Evolutionary conservation across 2,329 filamentous ascomycete species (phyloP).

Genomic region (Neonectria neomacrospora): DNA sequence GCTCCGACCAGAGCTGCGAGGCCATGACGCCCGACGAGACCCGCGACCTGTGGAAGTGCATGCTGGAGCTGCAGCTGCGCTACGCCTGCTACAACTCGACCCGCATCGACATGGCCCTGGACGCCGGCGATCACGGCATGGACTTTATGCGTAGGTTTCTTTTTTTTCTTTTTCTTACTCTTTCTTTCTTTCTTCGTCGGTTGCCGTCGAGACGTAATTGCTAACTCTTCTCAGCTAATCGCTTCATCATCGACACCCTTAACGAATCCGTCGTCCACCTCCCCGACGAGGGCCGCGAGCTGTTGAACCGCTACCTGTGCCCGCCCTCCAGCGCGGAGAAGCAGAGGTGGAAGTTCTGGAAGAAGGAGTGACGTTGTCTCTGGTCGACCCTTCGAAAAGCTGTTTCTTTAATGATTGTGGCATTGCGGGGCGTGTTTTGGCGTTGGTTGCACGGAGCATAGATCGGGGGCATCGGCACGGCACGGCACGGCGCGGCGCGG

Average conservation of each 20-base stretch:
- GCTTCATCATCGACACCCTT: slow-evolving; percentile 55
- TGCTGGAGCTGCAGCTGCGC: slow-evolving; percentile 59
- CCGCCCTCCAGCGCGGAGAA: slow-evolving; percentile 31
- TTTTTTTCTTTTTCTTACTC: too few relatives aligned
- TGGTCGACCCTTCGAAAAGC: not conserved
- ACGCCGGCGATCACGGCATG: slow-evolving; percentile 53
- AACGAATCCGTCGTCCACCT: slow-evolving; percentile 53
- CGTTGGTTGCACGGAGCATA: slow-evolving; percentile 12
- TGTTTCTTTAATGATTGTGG: not conserved
- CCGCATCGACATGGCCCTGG: slow-evolving; percentile 59
- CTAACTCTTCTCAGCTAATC: slow-evolving; percentile 46
- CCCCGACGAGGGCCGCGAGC: slow-evolving; percentile 51
- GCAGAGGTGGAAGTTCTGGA: slow-evolving; percentile 46
- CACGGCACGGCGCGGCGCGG: not conserved
- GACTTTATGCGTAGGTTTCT: slow-evolving; percentile 59
- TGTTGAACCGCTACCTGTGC: slow-evolving; percentile 48
- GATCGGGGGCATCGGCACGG: slow-evolving; percentile 9
- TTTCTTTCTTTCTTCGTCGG: too few relatives aligned
- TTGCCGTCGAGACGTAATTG: too few relatives aligned
- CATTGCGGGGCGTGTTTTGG: slow-evolving; percentile 1
- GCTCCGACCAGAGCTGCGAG: slow-evolving; percentile 47
- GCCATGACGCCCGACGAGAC: slow-evolving; percentile 53
- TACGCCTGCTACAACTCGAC: slow-evolving; percentile 63
- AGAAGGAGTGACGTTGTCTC: slow-evolving; percentile 35
- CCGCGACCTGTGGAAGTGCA: slow-evolving; percentile 58